Base-by-base conservation (phyloP, 2,329 filamentous ascomycete species). In the Microdochium trichocladiopsis region DNA sequence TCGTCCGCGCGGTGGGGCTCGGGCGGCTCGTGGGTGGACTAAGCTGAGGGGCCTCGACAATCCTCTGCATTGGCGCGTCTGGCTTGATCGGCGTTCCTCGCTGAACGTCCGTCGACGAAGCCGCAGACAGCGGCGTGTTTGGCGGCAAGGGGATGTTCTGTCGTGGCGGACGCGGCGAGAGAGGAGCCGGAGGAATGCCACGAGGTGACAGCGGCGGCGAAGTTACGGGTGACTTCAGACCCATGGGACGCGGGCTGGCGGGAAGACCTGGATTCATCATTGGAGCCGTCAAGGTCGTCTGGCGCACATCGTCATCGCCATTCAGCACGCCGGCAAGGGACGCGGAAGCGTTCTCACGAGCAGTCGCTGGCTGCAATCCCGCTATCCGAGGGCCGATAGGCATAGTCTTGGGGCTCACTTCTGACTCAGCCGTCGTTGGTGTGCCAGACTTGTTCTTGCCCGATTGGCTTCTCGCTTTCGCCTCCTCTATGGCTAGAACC, bases 121-220 rank as follows among this genome's bases (percentile, higher is more conserved):
- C 41, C 18, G 82, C 80, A 18, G 82, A 78, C 51, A 85, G 75
- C 11, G 86, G 81, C 0, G 87, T 86, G 53, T 84, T 84, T 22
- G 84, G 84, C 18, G 87, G 86, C 31, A 91, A 70, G 3, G 87
- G 87, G 47, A 89, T 86, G 2, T 87, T 81, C 58, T 89, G 84
- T 59, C 87, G 83, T 28, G 87, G 85, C 48, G 86, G 81, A 59
- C 89, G 83, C 5, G 90, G 87, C 5, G 87, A 88, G 25, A 89
- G 73, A 47, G 85, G 83, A 49, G 81, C 64, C 8, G 72, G 74
- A 22, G 75, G 64, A 50, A 76, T 72, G 31, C 66, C 71, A 48
- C 79, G 74, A 50, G 88, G 84, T 28, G 90, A 90, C 61, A 88
- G 72, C 16, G 88, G 84, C 51, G 89, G 83, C 14, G 87, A 85